phyloP scores from a whole-genome alignment of 495 filamentous ascomycete genomes.

The Oleoguttula mirabilis region DNA sequence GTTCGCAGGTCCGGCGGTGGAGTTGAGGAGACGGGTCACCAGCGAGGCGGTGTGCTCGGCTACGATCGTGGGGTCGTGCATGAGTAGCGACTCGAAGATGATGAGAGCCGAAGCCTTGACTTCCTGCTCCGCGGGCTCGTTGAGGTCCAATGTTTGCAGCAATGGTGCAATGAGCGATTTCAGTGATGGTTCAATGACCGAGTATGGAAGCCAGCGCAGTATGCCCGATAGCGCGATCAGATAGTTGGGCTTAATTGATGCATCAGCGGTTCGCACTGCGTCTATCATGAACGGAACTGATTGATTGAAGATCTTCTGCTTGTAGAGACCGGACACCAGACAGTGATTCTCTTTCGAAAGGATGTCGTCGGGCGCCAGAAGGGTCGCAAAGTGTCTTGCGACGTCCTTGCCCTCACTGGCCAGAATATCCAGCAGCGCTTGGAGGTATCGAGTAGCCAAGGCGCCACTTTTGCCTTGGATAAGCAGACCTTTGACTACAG shows the following conservation, averaged over 20 bases:
- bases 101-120: constrained; percentile 53
- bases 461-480: constrained; percentile 28
- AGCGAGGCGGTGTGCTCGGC: constrained; percentile 51
- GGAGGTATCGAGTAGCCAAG: constrained; percentile 36
- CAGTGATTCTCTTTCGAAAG: constrained; percentile 53
- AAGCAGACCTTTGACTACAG: constrained; percentile 31
- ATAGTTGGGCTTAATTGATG: constrained; percentile 44
- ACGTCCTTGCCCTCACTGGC: constrained; percentile 32
- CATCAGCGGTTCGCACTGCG: constrained; percentile 41
- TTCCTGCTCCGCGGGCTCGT: constrained; percentile 30
- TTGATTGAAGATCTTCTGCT: constrained; percentile 53
- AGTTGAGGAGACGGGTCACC: constrained; percentile 44
- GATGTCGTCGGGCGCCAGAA: constrained; percentile 54
- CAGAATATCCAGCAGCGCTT: constrained; percentile 45
- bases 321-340: constrained; percentile 48
- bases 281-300: constrained; percentile 46
- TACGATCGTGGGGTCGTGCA: constrained; percentile 42
- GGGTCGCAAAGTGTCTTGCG: constrained; percentile 47
- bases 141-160: constrained; percentile 57
- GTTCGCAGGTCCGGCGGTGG: constrained; percentile 29
- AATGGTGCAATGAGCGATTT: constrained; percentile 52
- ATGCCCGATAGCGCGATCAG: constrained; percentile 56
- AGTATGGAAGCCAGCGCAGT: constrained; percentile 47
- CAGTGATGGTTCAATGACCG: constrained; percentile 49
- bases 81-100: constrained; percentile 47